Evolutionary conservation across 73 alveolate species (phyloP).

Genomic region (Paraurostyla sp.): DNA sequence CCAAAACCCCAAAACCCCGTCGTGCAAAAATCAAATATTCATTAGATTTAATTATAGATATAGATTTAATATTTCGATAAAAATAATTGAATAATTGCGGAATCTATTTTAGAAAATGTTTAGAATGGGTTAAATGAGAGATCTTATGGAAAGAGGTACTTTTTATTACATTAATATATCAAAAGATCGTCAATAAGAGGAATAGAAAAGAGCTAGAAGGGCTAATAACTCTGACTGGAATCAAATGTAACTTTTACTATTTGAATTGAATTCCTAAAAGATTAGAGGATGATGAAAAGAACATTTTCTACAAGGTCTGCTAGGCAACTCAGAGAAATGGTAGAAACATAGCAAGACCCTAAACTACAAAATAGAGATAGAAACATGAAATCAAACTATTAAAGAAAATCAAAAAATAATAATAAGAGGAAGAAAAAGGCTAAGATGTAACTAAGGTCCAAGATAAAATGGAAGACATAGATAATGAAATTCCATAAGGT

Average conservation of each 20-base stretch:
- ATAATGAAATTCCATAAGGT: not conserved
- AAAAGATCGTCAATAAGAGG: not conserved
- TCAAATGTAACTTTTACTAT: not conserved
- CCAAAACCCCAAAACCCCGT: too few relatives aligned
- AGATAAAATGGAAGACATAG: not conserved
- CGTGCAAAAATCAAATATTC: too few relatives aligned
- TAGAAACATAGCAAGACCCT: not conserved
- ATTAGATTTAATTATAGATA: too few relatives aligned
- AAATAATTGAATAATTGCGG: too few relatives aligned
- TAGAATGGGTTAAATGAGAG: constrained; percentile 6
- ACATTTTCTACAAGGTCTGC: constrained; percentile 16
- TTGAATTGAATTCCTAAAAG: not conserved
- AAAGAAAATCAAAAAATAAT: not conserved
- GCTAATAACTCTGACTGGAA: not conserved
- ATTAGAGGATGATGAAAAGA: constrained; percentile 16
- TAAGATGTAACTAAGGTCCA: not conserved
- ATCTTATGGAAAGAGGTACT: constrained; percentile 28
- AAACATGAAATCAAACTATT: not conserved
- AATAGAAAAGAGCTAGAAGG: not conserved
- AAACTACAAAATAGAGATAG: not conserved
- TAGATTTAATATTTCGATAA: too few relatives aligned
- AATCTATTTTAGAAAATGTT: not conserved
- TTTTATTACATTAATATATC: not conserved
- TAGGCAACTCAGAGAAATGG: constrained; percentile 11
- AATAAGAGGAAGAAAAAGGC: not conserved